phyloP scores from a whole-genome alignment of 495 filamentous ascomycete genomes.

The Hypoxylon trugodes region DNA sequence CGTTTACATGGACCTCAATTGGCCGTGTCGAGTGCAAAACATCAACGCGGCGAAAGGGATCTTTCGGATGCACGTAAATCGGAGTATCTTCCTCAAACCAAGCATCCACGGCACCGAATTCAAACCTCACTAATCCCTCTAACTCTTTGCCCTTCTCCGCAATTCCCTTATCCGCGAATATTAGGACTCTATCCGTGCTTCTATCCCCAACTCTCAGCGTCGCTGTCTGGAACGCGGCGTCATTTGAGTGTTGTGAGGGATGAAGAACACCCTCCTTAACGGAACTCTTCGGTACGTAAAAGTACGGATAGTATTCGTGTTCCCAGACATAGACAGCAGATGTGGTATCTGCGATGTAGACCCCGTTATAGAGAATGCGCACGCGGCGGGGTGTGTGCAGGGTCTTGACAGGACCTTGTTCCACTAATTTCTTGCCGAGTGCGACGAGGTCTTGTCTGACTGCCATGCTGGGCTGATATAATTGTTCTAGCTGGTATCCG shows the following conservation, averaged over 20 bases:
- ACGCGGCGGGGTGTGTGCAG: conserved; percentile 46
- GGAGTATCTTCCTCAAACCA: conserved; percentile 69
- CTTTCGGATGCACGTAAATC: conserved; percentile 58
- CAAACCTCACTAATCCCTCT: conserved; percentile 28
- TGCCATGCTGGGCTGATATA: background rate
- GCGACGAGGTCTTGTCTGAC: conserved; percentile 27
- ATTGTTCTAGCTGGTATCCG: too few species aligned
- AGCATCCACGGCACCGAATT: conserved; percentile 47
- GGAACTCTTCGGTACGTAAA: conserved; percentile 33
- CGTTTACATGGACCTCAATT: conserved; percentile 13
- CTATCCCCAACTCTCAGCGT: background rate
- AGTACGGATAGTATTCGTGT: conserved; percentile 42
- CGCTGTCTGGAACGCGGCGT: background rate
- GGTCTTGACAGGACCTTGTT: conserved; percentile 43
- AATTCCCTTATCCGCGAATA: conserved; percentile 15
- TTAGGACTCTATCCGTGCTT: conserved; percentile 27
- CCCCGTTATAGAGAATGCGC: conserved; percentile 42
- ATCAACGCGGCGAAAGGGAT: conserved; percentile 23
- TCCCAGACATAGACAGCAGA: conserved; percentile 49
- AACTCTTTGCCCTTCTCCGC: background rate
- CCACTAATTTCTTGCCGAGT: conserved; percentile 38
- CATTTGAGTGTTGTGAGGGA: background rate
- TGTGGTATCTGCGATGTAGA: conserved; percentile 47
- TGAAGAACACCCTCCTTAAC: background rate
- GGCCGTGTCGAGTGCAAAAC: conserved; percentile 16